Base-by-base conservation (phyloP, 768 basidiomycete genomes). In the Tephrocybe sp. region DNA sequence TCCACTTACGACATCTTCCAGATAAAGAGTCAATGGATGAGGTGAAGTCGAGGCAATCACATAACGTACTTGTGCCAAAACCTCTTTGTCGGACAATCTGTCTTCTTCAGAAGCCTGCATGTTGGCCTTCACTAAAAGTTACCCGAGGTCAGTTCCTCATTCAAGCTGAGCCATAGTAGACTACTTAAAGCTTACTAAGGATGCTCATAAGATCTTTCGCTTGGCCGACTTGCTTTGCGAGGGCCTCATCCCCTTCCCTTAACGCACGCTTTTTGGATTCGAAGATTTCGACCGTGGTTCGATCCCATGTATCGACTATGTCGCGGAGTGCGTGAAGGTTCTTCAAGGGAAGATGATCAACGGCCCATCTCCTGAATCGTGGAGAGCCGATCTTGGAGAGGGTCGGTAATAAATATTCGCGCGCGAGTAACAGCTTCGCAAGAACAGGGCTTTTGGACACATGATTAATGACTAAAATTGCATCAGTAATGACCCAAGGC, bases 61-160 rank as follows among this genome's bases (percentile, higher is more conserved):
- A 11, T 1, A 40, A 44, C 42, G 33, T 34, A 62, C 65, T 45
- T 69, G 68, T 5, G 45, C 67, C 8, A 68, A 18, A 20, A 69
- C 54, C 52, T 70, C 68, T 14, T 38, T 24, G 18, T 70, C 68
- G 3, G 58, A 33, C 30, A 70, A 48, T 17, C 34, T 56, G 34
- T 56, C 51, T 34, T 54, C 45, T n/a, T 48, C 51, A 3, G 40
- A 38, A 21, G 52, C 54, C 32, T 53, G 25, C 42, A 55, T 47
- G 15, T 53, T 57, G 15, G 56, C 52, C 25, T 54, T 53, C 57
- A 58, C 57, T 58, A 10, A 6, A 9, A 11, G 1, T n/a, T n/a
- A n/a, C n/a, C n/a, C n/a, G n/a, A n/a, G n/a, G n/a, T n/a, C n/a
- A n/a, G n/a, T n/a, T n/a, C n/a, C n/a, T n/a, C n/a, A n/a, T n/a